phyloP scores from a whole-genome alignment of 371 early-diverging fungal species.

The Mucor circinelloides region DNA sequence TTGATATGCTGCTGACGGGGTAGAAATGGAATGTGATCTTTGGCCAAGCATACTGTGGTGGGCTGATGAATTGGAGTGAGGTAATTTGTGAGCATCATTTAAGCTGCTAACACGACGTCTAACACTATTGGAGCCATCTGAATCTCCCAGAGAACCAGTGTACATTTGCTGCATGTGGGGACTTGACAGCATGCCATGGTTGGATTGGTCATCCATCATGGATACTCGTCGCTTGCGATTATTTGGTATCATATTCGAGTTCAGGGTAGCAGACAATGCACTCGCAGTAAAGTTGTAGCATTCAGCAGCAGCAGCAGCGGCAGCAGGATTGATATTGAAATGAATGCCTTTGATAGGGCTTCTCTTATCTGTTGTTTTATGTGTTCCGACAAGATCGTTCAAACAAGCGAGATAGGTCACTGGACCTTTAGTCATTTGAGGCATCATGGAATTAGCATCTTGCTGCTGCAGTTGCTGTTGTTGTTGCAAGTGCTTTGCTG shows the following conservation, averaged over 20 bases:
- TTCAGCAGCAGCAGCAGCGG: slow-evolving; percentile 40
- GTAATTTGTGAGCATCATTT: slow-evolving; percentile 27
- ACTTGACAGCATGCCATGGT: not conserved
- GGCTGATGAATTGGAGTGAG: not conserved
- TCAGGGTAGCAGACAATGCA: slow-evolving; percentile 13
- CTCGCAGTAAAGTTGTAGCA: slow-evolving; percentile 53
- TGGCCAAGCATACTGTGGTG: not conserved
- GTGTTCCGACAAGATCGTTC: slow-evolving; percentile 79
- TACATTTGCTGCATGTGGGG: slow-evolving; percentile 1
- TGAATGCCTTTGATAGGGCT: slow-evolving; percentile 17
- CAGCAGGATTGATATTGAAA: slow-evolving; percentile 4
- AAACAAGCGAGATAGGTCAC: slow-evolving; percentile 77
- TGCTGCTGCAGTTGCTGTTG: slow-evolving; percentile 7
- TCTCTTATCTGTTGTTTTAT: slow-evolving; percentile 64
- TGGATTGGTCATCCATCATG: slow-evolving; percentile 12
- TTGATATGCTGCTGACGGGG: slow-evolving; percentile 2
- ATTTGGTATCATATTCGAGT: slow-evolving; percentile 1
- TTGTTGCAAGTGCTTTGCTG: slow-evolving; percentile 31
- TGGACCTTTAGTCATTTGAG: slow-evolving; percentile 44
- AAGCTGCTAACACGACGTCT: slow-evolving; percentile 44
- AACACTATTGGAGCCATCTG: slow-evolving; percentile 1
- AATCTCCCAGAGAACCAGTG: not conserved
- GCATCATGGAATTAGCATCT: slow-evolving; percentile 38
- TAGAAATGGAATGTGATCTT: slow-evolving; percentile 19
- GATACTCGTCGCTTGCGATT: slow-evolving; percentile 10